Base-by-base conservation (phyloP, 2,329 filamentous ascomycete genomes). In the Albophoma yamanashiensis region DNA sequence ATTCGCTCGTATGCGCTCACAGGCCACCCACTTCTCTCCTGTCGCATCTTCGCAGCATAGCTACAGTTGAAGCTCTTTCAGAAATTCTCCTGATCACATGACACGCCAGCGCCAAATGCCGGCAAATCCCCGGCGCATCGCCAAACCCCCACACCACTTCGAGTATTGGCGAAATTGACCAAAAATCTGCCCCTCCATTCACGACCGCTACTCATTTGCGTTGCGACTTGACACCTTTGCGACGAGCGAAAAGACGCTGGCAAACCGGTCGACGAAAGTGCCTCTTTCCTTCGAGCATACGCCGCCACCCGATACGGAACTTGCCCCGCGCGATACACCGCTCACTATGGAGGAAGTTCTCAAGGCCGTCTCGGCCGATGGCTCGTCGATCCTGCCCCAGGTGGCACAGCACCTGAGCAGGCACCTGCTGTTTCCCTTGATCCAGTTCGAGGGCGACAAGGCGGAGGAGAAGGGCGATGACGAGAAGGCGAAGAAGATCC, bases 401-500 rank as follows among this genome's bases (percentile, higher is more conserved):
- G 82, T 99, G 71, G 89, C 97, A 73, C 87, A 87, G 67, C 87
- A 95, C 75, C 89, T 99, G 75, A 94, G 97, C 81, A 88, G 94
- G 68, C 94, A 99, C 76, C 83, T 99, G 69, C 89, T 97, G 72
- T 99, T 96, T 79, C 94, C 94, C 66, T 85, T 99, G 65, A 88
- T 99, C 73, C 92, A 97, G 79, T 97, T 96, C 77, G 83, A 89
- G 70, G 87, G 87, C 70, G 87, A 88, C 72, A 87, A 91, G 74
- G 88, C 96, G 66, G 87, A 92, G 74, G 89, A 92, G 70, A 84
- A 86, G 67, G 83, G 82, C 69, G 79, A 84, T 62, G 78, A 79
- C 63, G 76, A 73, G 45, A 77, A 82, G 75, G 77, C 83, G 60
- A 81, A 81, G 69, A 87, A 92, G 74, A 87, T 96, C 69, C 88